These are phyloP conservation scores for Trichoderma cornu-damae DNA, from an alignment of 2,329 filamentous ascomycete species.

Conservation along the genomic window DNA sequence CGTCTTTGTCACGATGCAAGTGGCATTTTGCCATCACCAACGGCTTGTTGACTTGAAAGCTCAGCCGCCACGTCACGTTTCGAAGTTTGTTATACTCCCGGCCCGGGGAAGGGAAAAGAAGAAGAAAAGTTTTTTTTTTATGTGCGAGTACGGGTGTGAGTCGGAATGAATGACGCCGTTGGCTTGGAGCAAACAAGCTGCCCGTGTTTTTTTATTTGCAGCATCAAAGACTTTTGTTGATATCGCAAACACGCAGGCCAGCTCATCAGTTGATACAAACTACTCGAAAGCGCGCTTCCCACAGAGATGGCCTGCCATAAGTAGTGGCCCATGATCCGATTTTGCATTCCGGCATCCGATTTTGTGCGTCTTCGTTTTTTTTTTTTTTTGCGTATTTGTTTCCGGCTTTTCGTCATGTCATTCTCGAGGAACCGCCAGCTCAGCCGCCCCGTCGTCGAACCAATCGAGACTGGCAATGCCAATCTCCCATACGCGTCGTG, in stretches of 20 bases:
- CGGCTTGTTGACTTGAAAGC: background rate
- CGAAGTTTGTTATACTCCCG: constrained; percentile 5
- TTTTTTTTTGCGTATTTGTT: no score
- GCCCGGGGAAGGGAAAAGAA: background rate
- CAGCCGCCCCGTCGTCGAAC: background rate
- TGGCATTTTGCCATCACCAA: constrained; percentile 6
- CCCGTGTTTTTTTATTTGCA: no score
- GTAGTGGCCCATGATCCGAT: background rate
- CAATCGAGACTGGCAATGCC: constrained; percentile 1
- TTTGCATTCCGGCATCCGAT: no score
- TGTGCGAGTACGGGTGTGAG: background rate
- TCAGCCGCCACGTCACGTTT: background rate
- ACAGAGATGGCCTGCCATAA: no score
- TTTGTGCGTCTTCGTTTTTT: no score
- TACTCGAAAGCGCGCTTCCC: no score
- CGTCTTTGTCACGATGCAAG: constrained; percentile 1
- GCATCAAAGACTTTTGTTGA: no score
- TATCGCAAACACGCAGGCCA: no score
- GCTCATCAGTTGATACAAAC: no score
- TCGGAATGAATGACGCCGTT: no score
- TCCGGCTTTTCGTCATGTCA: constrained; percentile 10
- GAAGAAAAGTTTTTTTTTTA: no score
- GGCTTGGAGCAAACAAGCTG: no score
- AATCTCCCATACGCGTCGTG: background rate
- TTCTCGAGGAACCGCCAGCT: background rate